Base-by-base conservation (phyloP, 1,139 yeast species). In the Protomyces pachydermus region DNA sequence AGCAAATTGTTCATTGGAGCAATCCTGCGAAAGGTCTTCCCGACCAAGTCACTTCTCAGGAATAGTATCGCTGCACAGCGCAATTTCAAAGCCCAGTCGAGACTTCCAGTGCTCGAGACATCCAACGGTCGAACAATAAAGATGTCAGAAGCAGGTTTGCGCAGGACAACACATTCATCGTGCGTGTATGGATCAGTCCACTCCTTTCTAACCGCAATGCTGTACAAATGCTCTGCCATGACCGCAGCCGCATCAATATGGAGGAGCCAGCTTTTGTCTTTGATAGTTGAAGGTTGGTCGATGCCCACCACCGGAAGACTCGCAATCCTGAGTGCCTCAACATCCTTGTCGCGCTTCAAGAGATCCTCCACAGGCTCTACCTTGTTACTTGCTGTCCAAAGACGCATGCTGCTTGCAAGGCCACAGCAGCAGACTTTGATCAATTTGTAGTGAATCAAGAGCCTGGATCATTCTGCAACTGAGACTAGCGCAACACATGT, bases 161-260 rank as follows among this genome's bases (percentile, higher is more conserved):
- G 46, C 46, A 42, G 18, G 18, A 42, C 20, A 4, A 42, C 20
- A 16, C 46, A 42, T 16, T 42, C 46, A 50, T 45, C 8, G 60
- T 61, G 39, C 56, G 50, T 18, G 38, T 38, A n/a, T 56, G 50
- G 34, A 50, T 39, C 18, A 20, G 45, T 9, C 57, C 57, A 54
- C 52, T 50, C 14, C 37, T 54, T 38, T 10, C 45, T 34, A 20
- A 20, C 9, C 25, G 57, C 57, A 9, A 12, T 28, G 10, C 51
- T 8, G 63, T 60, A 20, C 54, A 60, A 10, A 54, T 61, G 50
- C 52, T 66, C 56, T 61, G 65, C 68, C 68, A 66, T 56, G 46
- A 54, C 54, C 42, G 58, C 54, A 38, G 65, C 52, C 39, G 60
- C 53, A 54, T 56, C 38, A 54, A 51, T 32, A 53, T 64, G 9